Evolutionary conservation across 345 rosid species (phyloP), one percentile per base, ranked within the genome.

Genomic region (Pelargonium nanum): DNA sequence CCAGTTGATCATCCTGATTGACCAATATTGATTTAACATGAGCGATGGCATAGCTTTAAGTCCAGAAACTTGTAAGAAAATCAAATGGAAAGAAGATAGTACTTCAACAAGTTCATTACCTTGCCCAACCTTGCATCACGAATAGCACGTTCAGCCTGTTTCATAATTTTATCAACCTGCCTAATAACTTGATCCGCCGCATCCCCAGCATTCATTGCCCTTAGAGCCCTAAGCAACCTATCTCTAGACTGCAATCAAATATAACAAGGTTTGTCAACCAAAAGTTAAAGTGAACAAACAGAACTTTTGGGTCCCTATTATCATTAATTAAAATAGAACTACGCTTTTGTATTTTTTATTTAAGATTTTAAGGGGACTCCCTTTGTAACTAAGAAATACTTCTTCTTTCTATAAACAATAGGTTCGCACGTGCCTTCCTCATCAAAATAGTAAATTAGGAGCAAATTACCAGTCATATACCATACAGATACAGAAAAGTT

Each of bases 121-220:
- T 84, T 79, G 78, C 72, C 68, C 24, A 75, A 67, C 73, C 83
- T 83, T 75, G 72, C 67, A 72, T 93, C 97, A 53, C 89, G 94
- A 65, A 83, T 78, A 70, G 85, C 80, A 61, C 99, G 97, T 79
- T 89, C 99, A 73, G 74, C 83, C 71, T 74, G 84, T 77, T 78
- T 87, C 22, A 87, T 77, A 72, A 80, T 70, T 80, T 89, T 89
- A 71, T 89, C 99, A 67, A 87, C 92, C 78, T 87, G 99, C 57
- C 99, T 84, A 66, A 93, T 79, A 68, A 79, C 97, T 72, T 89
- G 97, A 70, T 93, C 97, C 24, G 94, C 99, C 24, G 90, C 95
- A 79, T 93, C 96, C 65, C 90, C 91, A 68, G 96, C 96, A 80
- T 85, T 89, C 88, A 93, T 77, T 65, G 83, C 79, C 68, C 90